Evolutionary conservation across 352 stramenopile species (phyloP).

Genomic region (Phytophthora megakarya): DNA sequence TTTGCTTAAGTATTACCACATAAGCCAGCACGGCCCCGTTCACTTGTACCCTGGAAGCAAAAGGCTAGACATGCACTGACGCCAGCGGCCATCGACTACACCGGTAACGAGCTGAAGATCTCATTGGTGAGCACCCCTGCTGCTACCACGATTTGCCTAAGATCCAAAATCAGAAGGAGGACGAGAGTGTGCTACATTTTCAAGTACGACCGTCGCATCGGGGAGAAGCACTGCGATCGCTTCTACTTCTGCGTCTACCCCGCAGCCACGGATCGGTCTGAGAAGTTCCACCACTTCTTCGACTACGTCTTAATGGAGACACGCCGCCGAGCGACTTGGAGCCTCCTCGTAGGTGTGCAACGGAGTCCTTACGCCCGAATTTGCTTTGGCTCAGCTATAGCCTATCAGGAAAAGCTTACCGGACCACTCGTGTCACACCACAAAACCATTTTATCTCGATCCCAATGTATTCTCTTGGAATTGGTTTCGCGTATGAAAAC

Average conservation of each 20-base stretch:
- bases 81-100: slow-evolving; percentile 50
- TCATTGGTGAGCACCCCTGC: slow-evolving; percentile 57
- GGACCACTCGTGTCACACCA: no score
- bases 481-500: no score
- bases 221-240: slow-evolving; percentile 50
- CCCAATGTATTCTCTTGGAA: no score
- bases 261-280: slow-evolving; percentile 35
- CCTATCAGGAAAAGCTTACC: no score
- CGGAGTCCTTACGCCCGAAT: no score
- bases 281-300: slow-evolving; percentile 61
- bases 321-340: no score
- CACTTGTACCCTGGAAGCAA: slow-evolving; percentile 14
- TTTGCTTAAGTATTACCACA: no score
- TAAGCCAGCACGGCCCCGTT: neutral
- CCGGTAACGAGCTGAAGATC: slow-evolving; percentile 41
- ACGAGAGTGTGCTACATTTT: slow-evolving; percentile 49
- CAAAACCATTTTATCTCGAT: no score
- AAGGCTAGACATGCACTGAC: slow-evolving; percentile 45
- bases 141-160: slow-evolving; percentile 46
- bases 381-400: no score
- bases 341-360: no score
- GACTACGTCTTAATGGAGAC: slow-evolving; percentile 61
- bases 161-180: slow-evolving; percentile 35
- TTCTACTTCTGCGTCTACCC: slow-evolving; percentile 64
- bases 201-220: slow-evolving; percentile 51